Evolutionary conservation across 1,139 yeast species (phyloP), one percentile per base, ranked within the genome.

Genomic region (Wickerhamiella pararugosa): DNA sequence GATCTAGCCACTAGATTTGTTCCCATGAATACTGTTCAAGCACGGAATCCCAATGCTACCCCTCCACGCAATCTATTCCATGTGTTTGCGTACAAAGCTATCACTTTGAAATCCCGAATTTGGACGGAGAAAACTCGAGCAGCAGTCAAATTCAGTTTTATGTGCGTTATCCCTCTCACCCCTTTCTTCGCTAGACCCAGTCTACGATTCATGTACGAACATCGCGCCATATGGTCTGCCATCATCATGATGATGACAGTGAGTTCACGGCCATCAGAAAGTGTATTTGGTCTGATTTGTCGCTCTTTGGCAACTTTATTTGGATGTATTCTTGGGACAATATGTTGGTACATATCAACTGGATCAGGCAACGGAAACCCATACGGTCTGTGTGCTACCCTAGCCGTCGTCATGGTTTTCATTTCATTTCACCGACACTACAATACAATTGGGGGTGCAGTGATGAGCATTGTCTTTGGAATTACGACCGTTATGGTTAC

Each of bases 261-360:
- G 7, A 49, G 56, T 1, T 53, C 56, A n/a, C 54, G 51, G 39
- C 54, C 62, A 5, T 64, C 62, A 3, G 65, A 61, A 41, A 59
- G 61, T 3, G 40, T 59, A 2, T 60, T 59, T 39, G 59, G 57
- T 1, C 49, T 56, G 32, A 26, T 56, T 2, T 47, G 52, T 11
- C 55, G 60, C 33, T 36, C 57, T 15, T 39, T 51, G n/a, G 58
- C 52, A 37, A 58, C 63, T 1, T 52, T 61, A 34, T 28, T 53
- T 26, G 63, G 63, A 0, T 51, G 59, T 34, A 43, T 56, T 5
- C 44, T 58, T 6, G 65, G 60, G 0, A 49, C 60, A 51, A 57
- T 55, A 1, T 54, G 49, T 4, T 62, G 65, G 65, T 62, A 61
- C 42, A 59, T 62, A 7, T 51, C 56, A 2, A 48, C 61, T 3